Evolutionary conservation across 2,329 filamentous ascomycete genomes (phyloP).

Genomic region (Fusarium zealandicum): DNA sequence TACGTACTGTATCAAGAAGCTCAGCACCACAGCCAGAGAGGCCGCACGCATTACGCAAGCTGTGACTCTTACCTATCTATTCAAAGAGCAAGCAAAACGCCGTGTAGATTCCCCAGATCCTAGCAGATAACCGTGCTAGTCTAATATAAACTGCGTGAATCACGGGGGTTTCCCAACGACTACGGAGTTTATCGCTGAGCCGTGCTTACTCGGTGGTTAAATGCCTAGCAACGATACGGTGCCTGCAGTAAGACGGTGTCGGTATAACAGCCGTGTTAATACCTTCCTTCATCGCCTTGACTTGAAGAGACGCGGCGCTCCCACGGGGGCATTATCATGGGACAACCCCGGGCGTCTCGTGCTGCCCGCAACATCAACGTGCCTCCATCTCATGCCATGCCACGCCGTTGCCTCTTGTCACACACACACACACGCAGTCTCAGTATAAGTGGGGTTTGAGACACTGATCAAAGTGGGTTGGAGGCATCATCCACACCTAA

Average conservation of each 20-base stretch:
- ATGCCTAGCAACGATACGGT: slow-evolving; percentile 6
- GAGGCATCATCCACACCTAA: slow-evolving; percentile 27
- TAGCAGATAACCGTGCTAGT: slow-evolving; percentile 12
- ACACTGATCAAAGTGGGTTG: slow-evolving; percentile 23
- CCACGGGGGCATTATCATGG: slow-evolving; percentile 28
- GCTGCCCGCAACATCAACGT: not conserved
- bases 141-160: slow-evolving; percentile 12
- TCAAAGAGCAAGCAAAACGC: slow-evolving; percentile 2
- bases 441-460: slow-evolving; percentile 24
- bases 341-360: slow-evolving; percentile 19
- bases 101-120: not conserved
- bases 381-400: slow-evolving; percentile 23
- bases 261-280: slow-evolving; percentile 21
- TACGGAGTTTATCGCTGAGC: slow-evolving; percentile 2
- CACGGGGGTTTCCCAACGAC: slow-evolving; percentile 11
- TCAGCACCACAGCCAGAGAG: slow-evolving; percentile 25
- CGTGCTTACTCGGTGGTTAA: not conserved
- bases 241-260: not conserved
- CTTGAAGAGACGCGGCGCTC: not conserved
- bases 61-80: slow-evolving; percentile 26
- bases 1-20: slow-evolving; percentile 10
- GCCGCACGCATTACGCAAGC: slow-evolving; percentile 38
- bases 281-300: not conserved
- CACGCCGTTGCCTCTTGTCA: slow-evolving; percentile 8
- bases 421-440: slow-evolving; percentile 7